Evolutionary conservation across 441 rosid genomes (phyloP), one percentile per base, ranked within the genome.

Genomic region (Dalechampia spathulata): DNA sequence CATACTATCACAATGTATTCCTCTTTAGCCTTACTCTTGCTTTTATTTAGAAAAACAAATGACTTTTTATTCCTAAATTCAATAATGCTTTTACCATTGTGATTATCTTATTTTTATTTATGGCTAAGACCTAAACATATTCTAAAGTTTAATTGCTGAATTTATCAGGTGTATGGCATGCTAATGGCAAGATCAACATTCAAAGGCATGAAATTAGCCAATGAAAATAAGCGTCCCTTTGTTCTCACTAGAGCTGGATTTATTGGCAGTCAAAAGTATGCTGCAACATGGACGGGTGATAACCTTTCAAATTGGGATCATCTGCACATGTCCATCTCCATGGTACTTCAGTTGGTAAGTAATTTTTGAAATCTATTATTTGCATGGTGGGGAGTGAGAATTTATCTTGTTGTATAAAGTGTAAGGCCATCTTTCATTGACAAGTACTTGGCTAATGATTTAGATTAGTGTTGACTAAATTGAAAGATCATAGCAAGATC

Each of bases 241-340:
- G 97, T 93, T 47, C 89, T 93, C 62, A 85, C 99, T 27, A 83
- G 97, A 57, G 99, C 99, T 74, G 97, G 99, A 73, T 93, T 87
- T 58, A 65, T 82, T 53, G 96, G 97, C 61, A 85, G 95, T 68
- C 96, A 93, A 68, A 85, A 82, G 66, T 85, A 83, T 77, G 97
- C 93, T 55, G 99, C 97, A 28, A 89, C 95, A 17, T 89, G 99
- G 99, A 87, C 96, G 0, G 96, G 97, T 55, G 99, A 93, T 78
- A 93, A 93, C 68, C 78, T 85, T 64, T 93, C 99, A 58, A 89
- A 65, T 41, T 89, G 99, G 99, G 87, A 93, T 72, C 95, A 93
- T 70, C 73, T 89, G 41, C 96, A 87, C 72, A 83, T 89, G 97
- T 82, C 90, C 59, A 78, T 89, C 72, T 72, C 91, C 21, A 87